phyloP scores from a whole-genome alignment of 257 asterid species.

The Catharanthus roseus region DNA sequence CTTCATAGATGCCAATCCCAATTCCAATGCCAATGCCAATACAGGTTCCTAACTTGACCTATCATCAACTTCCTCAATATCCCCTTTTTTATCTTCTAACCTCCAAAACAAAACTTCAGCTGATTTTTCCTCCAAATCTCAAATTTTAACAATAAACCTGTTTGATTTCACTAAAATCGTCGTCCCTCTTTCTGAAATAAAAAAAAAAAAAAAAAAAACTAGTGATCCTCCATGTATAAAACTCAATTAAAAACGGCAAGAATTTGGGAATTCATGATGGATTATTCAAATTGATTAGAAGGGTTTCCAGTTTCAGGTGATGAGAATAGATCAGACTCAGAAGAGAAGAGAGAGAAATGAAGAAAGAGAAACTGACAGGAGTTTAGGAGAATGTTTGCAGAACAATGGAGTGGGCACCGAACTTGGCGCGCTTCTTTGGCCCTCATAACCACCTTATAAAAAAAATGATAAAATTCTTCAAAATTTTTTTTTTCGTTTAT shows the following conservation, averaged over 20 bases:
- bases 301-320: constrained; percentile 29
- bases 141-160: constrained; percentile 7
- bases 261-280: constrained; percentile 21
- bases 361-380: constrained; percentile 25
- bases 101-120: constrained; percentile 6
- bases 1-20: constrained; percentile 63
- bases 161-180: constrained; percentile 6
- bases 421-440: constrained; percentile 54
- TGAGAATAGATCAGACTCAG: constrained; percentile 19
- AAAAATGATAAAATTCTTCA: background rate
- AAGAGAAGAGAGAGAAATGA: constrained; percentile 16
- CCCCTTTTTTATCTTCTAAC: background rate
- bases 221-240: constrained; percentile 23
- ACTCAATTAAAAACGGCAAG: constrained; percentile 8
- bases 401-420: constrained; percentile 26
- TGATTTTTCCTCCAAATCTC: constrained; percentile 16
- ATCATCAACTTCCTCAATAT: constrained; percentile 47
- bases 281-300: constrained; percentile 13
- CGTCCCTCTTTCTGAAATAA: background rate
- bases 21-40: constrained; percentile 22
- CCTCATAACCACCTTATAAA: constrained; percentile 32
- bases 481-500: too few species aligned
- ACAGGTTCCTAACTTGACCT: constrained; percentile 37
- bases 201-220: constrained; percentile 16
- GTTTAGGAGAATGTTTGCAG: constrained; percentile 38